These are phyloP conservation scores for Neurospora cerealis DNA, from an alignment of 495 filamentous ascomycete species.

Conservation along the genomic window DNA sequence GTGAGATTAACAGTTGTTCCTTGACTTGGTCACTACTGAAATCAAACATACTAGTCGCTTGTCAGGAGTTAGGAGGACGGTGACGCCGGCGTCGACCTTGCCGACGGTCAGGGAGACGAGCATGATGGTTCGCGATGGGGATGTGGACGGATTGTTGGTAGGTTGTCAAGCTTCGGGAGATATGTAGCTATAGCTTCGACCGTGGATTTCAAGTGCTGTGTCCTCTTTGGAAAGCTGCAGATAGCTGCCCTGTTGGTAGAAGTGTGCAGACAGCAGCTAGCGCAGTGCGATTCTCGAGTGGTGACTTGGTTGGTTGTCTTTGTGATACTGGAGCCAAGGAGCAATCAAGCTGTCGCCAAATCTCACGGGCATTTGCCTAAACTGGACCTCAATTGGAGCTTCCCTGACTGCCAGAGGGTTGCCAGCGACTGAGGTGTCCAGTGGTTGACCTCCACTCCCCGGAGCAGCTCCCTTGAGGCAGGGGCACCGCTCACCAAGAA, in stretches of 20 bases:
- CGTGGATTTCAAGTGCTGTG: neutral
- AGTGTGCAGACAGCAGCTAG: neutral
- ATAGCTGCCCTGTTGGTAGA: neutral
- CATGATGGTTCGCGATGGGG: conserved; percentile 40
- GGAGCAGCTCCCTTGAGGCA: neutral
- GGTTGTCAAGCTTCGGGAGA: neutral
- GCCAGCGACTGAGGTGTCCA: neutral
- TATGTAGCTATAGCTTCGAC: neutral
- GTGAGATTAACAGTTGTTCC: neutral
- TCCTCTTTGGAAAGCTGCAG: neutral
- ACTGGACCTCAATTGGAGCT: neutral
- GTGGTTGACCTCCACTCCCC: neutral
- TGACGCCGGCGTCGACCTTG: conserved; percentile 97
- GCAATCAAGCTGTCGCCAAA: neutral
- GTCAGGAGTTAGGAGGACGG: conserved; percentile 91
- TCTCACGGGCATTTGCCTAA: neutral
- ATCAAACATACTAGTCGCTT: conserved; percentile 72
- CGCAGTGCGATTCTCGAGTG: neutral
- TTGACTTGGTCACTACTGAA: neutral
- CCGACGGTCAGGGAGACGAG: conserved; percentile 95
- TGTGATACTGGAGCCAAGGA: neutral
- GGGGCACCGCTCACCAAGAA: neutral
- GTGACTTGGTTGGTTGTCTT: neutral
- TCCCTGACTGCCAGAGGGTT: neutral
- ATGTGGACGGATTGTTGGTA: neutral